Base-by-base conservation (phyloP, 2,329 filamentous ascomycete species). In the Pseudocercospora musae region DNA sequence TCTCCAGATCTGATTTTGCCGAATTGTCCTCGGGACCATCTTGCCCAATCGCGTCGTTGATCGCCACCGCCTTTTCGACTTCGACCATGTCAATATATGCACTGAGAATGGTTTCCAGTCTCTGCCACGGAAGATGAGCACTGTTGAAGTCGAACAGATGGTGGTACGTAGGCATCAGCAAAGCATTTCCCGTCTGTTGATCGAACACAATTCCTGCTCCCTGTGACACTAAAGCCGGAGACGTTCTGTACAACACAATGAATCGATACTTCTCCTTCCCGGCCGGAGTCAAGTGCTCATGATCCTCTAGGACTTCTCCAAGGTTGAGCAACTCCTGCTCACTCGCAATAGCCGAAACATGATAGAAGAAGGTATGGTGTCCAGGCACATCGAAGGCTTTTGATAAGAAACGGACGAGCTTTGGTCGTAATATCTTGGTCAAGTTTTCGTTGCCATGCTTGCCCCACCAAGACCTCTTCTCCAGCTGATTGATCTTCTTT, bases 11-110 rank as follows among this genome's bases (percentile, higher is more conserved):
- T 31, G 60, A 59, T 57, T 57, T 59, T 23, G 60, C 61, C 29
- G 48, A 67, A 11, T 59, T 60, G 37, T 68, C 59, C 29, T 68
- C 66, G 3, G 48, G 48, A 29, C 48, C 48, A n/a, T 50, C 21
- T 27, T 50, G 48, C 15, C 48, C 48, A 8, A 66, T 67, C 15
- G 60, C 62, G n/a, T 73, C 70, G 48, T 71, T 71, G 7, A 75
- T 62, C 1, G 72, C 72, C 10, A 74, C 64, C 2, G 71, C 71
- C 50, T 75, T 75, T 50, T 72, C 73, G 2, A 69, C 70, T 59
- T 75, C 72, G 8, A 73, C 66, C 72, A 75, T 73, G 46, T 75
- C 73, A 49, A 75, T 69, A 57, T 71, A 75, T 4, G 71, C 70
- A 57, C 68, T 73, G 8, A 75, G 57, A 21, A 75, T 71, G 2